Conservation (phyloP, 768 basidiomycete genomes). For the Lentinula boryana region DNA sequence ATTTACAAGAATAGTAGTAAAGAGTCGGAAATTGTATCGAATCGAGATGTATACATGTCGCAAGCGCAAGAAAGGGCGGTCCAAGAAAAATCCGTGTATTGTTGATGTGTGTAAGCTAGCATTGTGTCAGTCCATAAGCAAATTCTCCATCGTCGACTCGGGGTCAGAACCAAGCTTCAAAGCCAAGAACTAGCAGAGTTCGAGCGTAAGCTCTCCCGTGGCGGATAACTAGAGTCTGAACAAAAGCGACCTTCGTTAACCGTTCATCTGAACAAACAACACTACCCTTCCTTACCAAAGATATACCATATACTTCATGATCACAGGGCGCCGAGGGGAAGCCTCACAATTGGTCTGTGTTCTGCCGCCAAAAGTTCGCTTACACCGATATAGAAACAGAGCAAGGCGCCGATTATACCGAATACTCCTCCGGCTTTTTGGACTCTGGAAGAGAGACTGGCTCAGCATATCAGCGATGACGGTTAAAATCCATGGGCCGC, state of each 20-base stretch:
- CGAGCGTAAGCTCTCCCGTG: neutral
- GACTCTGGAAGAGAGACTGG: conserved; percentile 15
- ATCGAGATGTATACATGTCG: no score
- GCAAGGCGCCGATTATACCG: conserved; percentile 38
- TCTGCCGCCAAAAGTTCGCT: conserved; percentile 37
- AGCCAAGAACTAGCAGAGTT: neutral
- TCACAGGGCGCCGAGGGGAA: conserved; percentile 36
- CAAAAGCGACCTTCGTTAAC: neutral
- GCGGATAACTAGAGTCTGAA: neutral
- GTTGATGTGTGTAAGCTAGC: no score
- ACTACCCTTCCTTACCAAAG: neutral
- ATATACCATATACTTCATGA: neutral
- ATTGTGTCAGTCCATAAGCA: no score
- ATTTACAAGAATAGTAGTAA: no score
- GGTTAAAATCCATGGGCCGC: neutral
- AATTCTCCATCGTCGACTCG: neutral
- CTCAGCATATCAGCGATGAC: neutral
- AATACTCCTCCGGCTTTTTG: conserved; percentile 39
- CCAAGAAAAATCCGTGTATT: no score
- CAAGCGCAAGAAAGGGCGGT: no score
- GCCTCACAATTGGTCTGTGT: conserved; percentile 26
- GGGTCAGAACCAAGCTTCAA: neutral
- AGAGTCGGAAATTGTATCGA: no score
- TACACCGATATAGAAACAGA: conserved; percentile 44
- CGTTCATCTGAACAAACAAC: neutral